phyloP scores from a whole-genome alignment of 2,329 filamentous ascomycete species.

The Dichotomopilus funicola region DNA sequence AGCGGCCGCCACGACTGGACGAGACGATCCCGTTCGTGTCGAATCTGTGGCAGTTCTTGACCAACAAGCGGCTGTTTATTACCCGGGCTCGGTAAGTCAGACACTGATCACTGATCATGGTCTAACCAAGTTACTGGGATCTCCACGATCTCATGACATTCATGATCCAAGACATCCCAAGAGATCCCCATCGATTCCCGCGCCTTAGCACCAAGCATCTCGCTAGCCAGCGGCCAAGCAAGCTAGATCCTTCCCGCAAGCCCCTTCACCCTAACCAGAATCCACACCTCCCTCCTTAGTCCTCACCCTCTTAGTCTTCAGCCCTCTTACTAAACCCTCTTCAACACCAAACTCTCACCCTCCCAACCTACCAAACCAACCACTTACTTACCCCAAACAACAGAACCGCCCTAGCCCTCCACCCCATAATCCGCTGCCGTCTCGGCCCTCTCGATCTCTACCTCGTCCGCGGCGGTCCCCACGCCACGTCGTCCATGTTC shows the following conservation, averaged over 20 bases:
- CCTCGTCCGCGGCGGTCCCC: slow-evolving; percentile 1
- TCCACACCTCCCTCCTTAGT: too few relatives aligned
- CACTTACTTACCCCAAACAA: neutral
- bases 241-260: too few relatives aligned
- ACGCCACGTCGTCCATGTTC: neutral
- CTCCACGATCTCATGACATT: too few relatives aligned
- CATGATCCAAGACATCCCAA: too few relatives aligned
- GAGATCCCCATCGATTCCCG: too few relatives aligned
- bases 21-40: neutral
- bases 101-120: too few relatives aligned
- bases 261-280: too few relatives aligned
- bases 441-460: neutral
- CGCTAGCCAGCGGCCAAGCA: too few relatives aligned
- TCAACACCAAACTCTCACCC: neutral
- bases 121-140: too few relatives aligned
- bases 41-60: slow-evolving; percentile 2
- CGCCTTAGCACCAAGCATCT: too few relatives aligned
- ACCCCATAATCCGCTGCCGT: neutral
- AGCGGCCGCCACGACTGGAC: neutral
- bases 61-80: neutral
- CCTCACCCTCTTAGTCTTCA: too few relatives aligned
- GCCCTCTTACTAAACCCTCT: too few relatives aligned
- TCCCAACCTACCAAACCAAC: neutral
- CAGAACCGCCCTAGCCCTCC: neutral
- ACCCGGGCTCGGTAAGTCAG: neutral